Base-by-base conservation (phyloP, 805 yeast genomes). In the Debaryomyces hansenii region DNA sequence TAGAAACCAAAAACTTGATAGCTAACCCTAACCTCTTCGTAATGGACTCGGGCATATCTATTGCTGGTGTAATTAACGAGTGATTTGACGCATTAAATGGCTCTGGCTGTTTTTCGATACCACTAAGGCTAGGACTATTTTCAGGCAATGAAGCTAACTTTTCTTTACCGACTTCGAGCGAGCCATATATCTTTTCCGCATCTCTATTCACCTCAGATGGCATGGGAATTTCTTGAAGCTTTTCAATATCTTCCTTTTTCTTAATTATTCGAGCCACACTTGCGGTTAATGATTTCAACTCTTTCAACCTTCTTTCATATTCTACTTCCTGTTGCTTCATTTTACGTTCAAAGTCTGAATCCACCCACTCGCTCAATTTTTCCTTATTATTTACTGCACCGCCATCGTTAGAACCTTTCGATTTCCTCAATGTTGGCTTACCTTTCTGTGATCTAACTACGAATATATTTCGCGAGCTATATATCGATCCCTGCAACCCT, bases 21-120 rank as follows among this genome's bases (percentile, higher is more conserved):
- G 78, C 61, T 11, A 72, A 65, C 0, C 75, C 77, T 7, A 80
- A 53, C 29, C 64, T 63, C 3, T 64, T 66, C 10, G 59, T 43
- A 9, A 80, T 62, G 0, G 63, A 42, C 1, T 46, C 41, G 0
- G 84, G 83, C 4, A 79, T 46, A 1, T 58, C 55, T 5, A 58
- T 51, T 1, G 56, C 50, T 11, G 63, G 62, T 2, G 60, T 47
- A 4, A 57, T 41, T 15, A 59, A 46, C 1, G 56, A 46, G 11
- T 44, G 48, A 16, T 41, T 34, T 5, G 40, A 20, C 5, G 45
- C 44, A n/a, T 44, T 28, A 20, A 44, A 37, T 8, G 11, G 21
- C 10, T 14, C 12, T 28, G n/a, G 10, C 16, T 10, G n/a, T 11
- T 3, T 6, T n/a, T n/a, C 39, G 5, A 24, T 24, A 9, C 27